Percentiles rank a stretch among this genome's conserved stretches.
phyloP scores from a whole-genome alignment of 2,329 filamentous ascomycete genomes.

The Leptographium wingfieldii region DNA sequence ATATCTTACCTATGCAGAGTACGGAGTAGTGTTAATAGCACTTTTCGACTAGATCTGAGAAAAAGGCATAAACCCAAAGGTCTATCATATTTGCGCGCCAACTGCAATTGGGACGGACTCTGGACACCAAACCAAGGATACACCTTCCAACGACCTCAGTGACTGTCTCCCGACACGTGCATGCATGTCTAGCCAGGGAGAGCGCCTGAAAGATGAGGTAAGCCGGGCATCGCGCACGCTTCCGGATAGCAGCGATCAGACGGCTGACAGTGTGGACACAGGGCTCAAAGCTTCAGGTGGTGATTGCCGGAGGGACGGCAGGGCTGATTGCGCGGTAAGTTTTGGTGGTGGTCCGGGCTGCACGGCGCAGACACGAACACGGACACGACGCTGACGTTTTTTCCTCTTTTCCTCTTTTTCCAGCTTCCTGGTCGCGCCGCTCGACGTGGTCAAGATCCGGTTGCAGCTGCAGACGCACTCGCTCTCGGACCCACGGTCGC shows the following conservation, averaged over 20 bases:
- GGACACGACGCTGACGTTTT: neutral
- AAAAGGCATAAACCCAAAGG: neutral
- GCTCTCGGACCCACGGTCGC: slow-evolving; percentile 57
- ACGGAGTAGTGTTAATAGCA: too few species aligned
- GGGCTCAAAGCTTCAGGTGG: slow-evolving; percentile 44
- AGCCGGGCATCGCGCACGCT: too few species aligned
- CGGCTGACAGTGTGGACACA: slow-evolving; percentile 13
- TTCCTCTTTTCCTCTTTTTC: neutral
- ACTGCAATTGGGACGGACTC: neutral
- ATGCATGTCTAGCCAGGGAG: slow-evolving; percentile 30
- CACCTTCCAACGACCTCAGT: neutral
- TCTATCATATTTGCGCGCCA: neutral
- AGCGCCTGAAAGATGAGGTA: slow-evolving; percentile 48
- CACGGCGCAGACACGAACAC: neutral
- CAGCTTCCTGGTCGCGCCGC: slow-evolving; percentile 84
- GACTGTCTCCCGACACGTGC: slow-evolving; percentile 11
- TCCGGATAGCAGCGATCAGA: neutral
- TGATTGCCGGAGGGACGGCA: slow-evolving; percentile 48
- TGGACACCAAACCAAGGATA: neutral
- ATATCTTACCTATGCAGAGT: too few species aligned
- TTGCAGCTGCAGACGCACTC: slow-evolving; percentile 88
- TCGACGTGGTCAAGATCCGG: slow-evolving; percentile 97
- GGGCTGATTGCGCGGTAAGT: slow-evolving; percentile 74
- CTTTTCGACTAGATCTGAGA: neutral
- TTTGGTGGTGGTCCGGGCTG: neutral